Evolutionary conservation across 176 grass and related monocot genomes (phyloP).

Genomic region (Eragrostis nindensis): DNA sequence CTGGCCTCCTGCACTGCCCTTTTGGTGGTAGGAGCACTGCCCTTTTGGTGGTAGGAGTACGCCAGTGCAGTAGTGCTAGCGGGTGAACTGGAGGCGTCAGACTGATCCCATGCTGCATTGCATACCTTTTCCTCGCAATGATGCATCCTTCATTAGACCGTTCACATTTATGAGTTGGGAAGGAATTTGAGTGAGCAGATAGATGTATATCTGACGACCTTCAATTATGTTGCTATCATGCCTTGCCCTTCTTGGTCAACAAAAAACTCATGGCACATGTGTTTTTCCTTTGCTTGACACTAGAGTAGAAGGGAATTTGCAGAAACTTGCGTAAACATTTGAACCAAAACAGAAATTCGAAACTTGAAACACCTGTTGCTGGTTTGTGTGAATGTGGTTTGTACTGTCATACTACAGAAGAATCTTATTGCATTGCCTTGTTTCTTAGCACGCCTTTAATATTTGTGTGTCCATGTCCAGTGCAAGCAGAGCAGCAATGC

Average conservation of each 20-base stretch:
- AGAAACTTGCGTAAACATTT: slow-evolving; percentile 13
- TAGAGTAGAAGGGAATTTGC: background rate
- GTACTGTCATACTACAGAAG: no score
- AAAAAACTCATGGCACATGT: background rate
- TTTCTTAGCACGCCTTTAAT: slow-evolving; percentile 28
- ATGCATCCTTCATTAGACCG: slow-evolving; percentile 27
- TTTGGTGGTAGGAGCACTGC: slow-evolving; percentile 28
- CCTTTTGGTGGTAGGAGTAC: slow-evolving; percentile 28
- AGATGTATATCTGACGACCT: background rate
- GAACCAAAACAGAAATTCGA: background rate
- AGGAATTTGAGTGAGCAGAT: background rate
- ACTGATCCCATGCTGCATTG: slow-evolving; percentile 17
- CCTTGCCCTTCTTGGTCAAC: background rate
- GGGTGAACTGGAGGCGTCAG: slow-evolving; percentile 9
- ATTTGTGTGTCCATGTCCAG: slow-evolving; percentile 29
- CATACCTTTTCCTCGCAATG: slow-evolving; percentile 41
- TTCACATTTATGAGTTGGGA: slow-evolving; percentile 14
- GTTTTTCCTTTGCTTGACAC: no score
- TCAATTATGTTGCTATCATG: slow-evolving; percentile 13
- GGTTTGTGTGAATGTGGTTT: no score
- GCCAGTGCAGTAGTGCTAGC: background rate
- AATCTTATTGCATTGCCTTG: no score
- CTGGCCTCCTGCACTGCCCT: slow-evolving; percentile 6
- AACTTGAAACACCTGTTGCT: background rate
- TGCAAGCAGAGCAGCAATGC: slow-evolving; percentile 32